Base-by-base conservation (phyloP, 352 stramenopile species). In the Stephanocyclus meneghinianus region DNA sequence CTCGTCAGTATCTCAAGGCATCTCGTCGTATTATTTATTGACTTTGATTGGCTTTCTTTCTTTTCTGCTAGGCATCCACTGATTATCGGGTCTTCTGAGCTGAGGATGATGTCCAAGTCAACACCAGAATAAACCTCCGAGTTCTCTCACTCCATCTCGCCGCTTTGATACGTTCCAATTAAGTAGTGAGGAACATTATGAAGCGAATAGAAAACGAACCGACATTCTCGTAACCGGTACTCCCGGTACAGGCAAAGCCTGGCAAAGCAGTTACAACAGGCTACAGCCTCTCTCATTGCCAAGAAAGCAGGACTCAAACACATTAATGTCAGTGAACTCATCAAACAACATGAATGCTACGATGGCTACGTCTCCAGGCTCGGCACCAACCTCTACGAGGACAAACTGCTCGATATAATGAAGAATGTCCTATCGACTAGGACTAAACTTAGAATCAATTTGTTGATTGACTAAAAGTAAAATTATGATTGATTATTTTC, bases 171-270 rank as follows among this genome's bases (percentile, higher is more conserved):
- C 7, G 30, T 32, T 13, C 21, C 11, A 35, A 66, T 29, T 35
- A 13, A 68, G 56, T 37, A 68, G 57, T 30, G 57, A 65, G 40
- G 77, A 85, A 21, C 59, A 40, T 11, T 35, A 71, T 18, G 61
- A 74, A 69, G 71, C 44, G 40, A 70, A 78, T 44, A 55, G 89
- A 40, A 88, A 75, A 26, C 60, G 76, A 63, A 96, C 97, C 3
- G 98, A 99, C 85, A 97, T 99, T 80, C 91, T 99, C 45, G 90
- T 99, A 32, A 99, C 96, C n/a, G 97, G 97, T 16, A 99, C 97
- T 48, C 97, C 97, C 13, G 96, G 96, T 9, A 74, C 80, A 21
- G 89, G 90, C 32, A 98, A 99, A 90, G 21, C 21, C 21, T 26
- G 21, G 21, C 21, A 26, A 26, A 26, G 21, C 21, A 26, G 21